Base-by-base conservation (phyloP, 2,329 filamentous ascomycete species). In the Sphaerulina vaccinii region DNA sequence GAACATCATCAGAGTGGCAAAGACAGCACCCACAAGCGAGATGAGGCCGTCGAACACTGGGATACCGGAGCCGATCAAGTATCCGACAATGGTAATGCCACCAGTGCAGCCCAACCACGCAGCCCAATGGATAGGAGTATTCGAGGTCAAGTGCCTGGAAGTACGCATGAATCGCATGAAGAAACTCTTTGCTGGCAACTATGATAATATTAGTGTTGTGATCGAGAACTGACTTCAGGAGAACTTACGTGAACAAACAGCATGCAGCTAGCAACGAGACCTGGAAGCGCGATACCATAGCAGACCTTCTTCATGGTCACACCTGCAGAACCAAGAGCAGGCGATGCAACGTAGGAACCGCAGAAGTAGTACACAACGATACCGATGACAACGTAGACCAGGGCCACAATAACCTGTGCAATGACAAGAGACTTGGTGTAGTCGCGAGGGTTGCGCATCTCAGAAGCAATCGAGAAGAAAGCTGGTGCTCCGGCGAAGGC, bases 341-440 rank as follows among this genome's bases (percentile, higher is more conserved):
- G 76, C 0, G 74, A 76, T 1, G 75, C 70, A 5, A 78, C 72
- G 46, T 70, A 75, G 0, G 71, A 72, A 2, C 76, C 75, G 52
- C 74, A 76, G 60, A 65, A 78, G 57, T 71, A 72, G 62, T 78
- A 78, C 3, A 78, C 70, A 1, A 77, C 70, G 2, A 68, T 59
- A 10, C 69, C 70, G 35, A 74, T 68, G 9, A 65, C 54, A 15
- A 72, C 60, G 49, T 74, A 73, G 1, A 70, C 56, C 7, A 57
- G 27, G 15, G 61, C 51, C 7, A 63, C 58, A 5, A 47, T 47
- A 7, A 43, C 46, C 42, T 63, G 61, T 4, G 58, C 62, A 27
- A 68, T 63, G 18, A 69, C 52, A 32, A 73, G 52, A 1, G 70
- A 59, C 15, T 63, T 62, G 43, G 64, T 66, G 41, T 68, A 73